phyloP scores from a whole-genome alignment of 345 rosid species.

The Psidium friedrichsthalianum region DNA sequence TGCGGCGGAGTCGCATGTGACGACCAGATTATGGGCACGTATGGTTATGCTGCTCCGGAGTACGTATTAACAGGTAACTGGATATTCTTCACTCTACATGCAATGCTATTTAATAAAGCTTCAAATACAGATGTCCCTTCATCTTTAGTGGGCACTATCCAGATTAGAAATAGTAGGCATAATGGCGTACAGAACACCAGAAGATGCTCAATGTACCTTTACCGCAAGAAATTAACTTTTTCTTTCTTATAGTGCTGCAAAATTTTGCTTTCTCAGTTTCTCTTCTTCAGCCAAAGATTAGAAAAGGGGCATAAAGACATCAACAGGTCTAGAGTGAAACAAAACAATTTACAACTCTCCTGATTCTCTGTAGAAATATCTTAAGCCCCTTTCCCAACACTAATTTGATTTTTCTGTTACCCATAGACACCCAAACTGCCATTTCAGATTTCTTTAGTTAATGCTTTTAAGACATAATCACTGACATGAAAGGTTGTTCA shows the following conservation, averaged over 20 bases:
- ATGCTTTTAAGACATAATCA: neutral
- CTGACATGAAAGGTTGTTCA: neutral
- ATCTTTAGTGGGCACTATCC: neutral
- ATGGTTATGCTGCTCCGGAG: slow-evolving; percentile 14
- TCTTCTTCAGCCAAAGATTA: neutral
- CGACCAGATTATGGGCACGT: slow-evolving; percentile 12
- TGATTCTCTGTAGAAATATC: too few relatives aligned
- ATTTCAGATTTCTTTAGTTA: neutral
- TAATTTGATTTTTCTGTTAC: neutral
- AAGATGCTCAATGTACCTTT: neutral
- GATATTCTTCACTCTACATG: neutral
- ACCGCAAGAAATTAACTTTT: neutral
- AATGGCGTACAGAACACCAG: neutral
- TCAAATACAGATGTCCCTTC: neutral
- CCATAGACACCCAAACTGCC: neutral
- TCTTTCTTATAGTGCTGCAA: neutral
- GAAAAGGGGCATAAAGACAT: neutral
- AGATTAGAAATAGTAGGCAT: neutral
- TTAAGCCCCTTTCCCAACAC: too few relatives aligned
- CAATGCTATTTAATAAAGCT: neutral
- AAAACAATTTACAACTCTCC: neutral
- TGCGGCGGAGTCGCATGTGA: slow-evolving; percentile 7
- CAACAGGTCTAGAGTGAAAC: neutral
- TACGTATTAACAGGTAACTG: slow-evolving; percentile 10
- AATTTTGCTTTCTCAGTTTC: neutral